Conservation (phyloP, 169 alveolate species). For the Miamiensis avidus region DNA sequence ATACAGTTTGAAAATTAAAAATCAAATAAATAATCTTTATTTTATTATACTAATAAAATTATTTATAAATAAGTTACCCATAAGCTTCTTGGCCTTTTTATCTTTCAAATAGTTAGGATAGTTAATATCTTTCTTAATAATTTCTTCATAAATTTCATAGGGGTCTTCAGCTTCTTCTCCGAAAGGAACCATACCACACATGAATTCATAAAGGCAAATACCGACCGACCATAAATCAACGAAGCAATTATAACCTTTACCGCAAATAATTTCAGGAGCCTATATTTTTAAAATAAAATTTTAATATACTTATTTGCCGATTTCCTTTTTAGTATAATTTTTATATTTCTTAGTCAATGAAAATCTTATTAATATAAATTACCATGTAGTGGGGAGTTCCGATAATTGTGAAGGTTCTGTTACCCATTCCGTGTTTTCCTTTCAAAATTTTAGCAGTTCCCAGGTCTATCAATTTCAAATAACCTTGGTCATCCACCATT, state of each 20-base stretch:
- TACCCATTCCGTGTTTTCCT: slow-evolving; percentile 69
- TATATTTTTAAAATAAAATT: slow-evolving; percentile 38
- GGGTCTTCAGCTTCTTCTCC: slow-evolving; percentile 78
- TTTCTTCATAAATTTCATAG: slow-evolving; percentile 62
- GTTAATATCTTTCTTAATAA: slow-evolving; percentile 40
- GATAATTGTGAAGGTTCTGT: slow-evolving; percentile 65
- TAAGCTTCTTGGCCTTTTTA: slow-evolving; percentile 42
- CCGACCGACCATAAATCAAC: slow-evolving; percentile 87
- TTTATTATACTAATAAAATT: too few species aligned
- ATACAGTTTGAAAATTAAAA: too few species aligned
- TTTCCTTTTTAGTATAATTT: too few species aligned
- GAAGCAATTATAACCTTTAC: slow-evolving; percentile 69
- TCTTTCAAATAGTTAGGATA: slow-evolving; percentile 52
- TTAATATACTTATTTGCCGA: too few species aligned
- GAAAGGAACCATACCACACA: slow-evolving; percentile 82
- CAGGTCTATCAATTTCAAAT: slow-evolving; percentile 79
- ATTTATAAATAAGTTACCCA: slow-evolving; percentile 2
- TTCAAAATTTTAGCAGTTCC: slow-evolving; percentile 82
- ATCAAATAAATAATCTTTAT: too few species aligned
- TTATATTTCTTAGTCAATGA: too few species aligned
- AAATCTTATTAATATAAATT: slow-evolving; percentile 48
- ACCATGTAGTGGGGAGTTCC: slow-evolving; percentile 85
- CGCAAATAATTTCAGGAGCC: slow-evolving; percentile 75
- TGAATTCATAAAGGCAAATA: slow-evolving; percentile 77
- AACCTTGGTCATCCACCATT: slow-evolving; percentile 82